Evolutionary conservation across 371 early-diverging fungal genomes (phyloP), one percentile per base, ranked within the genome.

Genomic region (Syncephalastrum contaminatum): DNA sequence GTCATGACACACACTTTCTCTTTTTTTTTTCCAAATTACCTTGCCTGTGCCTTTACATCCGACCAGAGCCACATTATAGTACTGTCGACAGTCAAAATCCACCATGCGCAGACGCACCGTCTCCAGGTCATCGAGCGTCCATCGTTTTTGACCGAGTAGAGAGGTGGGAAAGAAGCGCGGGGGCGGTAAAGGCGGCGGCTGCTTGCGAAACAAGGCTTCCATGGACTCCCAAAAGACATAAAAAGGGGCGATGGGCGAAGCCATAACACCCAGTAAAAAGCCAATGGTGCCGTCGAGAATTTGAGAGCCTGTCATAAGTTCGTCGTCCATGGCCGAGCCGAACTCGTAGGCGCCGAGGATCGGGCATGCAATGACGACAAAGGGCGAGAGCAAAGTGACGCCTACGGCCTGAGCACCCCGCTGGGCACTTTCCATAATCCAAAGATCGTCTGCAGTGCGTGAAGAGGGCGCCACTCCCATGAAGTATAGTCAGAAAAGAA

Each of bases 21-120:
- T 30, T 10, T 8, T 12, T 30, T 27, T 18, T 20, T 43, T 25
- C 25, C 7, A 3, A 7, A 5, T 47, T 60, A 71, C 72, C 56
- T 71, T 71, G 15, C 72, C 72, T 10, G 68, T 65, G 1, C 72
- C 72, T 16, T 68, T 55, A 40, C 58, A 61, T 3, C 72, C 72
- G 2, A 58, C 55, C 21, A 71, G 36, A 1, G 59, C 72, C 4
- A 71, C 49, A 41, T 71, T 71, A 45, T 68, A 63, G 25, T 49
- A 58, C 8, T 21, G 42, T 7, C 20, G 39, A 43, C 43, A 43
- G 18, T 48, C 21, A 22, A 48, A 62, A 57, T 65, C 39, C 58
- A 47, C 18, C 57, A 30, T 24, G 3, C 40, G 27, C 27, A 43
- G 16, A n/a, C 14, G 53, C 53, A 15, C 40, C 7, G 14, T 43